These are phyloP conservation scores for Phylloporus arenicola DNA, from an alignment of 768 basidiomycete genomes.

Conservation along the genomic window DNA sequence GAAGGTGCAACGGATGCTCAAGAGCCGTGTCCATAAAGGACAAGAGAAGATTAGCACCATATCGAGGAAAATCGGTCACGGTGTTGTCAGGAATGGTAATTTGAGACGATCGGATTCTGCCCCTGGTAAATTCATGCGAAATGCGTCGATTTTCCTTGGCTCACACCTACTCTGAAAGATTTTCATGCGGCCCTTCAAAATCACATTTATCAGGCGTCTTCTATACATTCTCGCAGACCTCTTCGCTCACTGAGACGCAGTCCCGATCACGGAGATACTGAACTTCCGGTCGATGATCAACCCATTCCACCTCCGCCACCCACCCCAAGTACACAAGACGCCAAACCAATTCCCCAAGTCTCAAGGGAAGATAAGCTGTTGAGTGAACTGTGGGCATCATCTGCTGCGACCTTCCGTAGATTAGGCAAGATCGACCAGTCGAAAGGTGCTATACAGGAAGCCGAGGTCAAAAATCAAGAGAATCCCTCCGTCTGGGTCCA, in stretches of 20 bases:
- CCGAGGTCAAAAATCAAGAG: conserved; percentile 79
- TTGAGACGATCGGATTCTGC: conserved; percentile 61
- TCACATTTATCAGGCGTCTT: conserved; percentile 65
- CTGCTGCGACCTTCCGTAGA: conserved; percentile 88
- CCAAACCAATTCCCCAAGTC: conserved; percentile 31
- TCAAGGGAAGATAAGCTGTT: conserved; percentile 64
- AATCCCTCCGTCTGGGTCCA: conserved; percentile 95
- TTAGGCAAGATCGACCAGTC: conserved; percentile 87
- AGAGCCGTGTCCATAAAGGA: conserved; percentile 67
- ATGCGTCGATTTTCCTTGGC: neutral
- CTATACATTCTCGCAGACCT: conserved; percentile 75
- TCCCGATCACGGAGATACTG: conserved; percentile 30
- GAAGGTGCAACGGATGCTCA: conserved; percentile 72
- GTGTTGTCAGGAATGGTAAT: conserved; percentile 51
- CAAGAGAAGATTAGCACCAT: conserved; percentile 70
- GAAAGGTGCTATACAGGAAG: conserved; percentile 89
- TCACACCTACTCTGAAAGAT: conserved; percentile 37
- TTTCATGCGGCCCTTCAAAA: conserved; percentile 62
- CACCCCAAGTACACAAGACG: conserved; percentile 33
- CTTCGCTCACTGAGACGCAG: conserved; percentile 43
- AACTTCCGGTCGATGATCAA: conserved; percentile 30
- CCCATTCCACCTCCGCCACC: conserved; percentile 32
- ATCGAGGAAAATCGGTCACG: conserved; percentile 70
- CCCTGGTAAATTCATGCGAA: conserved; percentile 44
- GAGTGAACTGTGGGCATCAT: conserved; percentile 89